Conservation (phyloP, 2,329 filamentous ascomycete species). For the Neodidymelliopsis sp. region DNA sequence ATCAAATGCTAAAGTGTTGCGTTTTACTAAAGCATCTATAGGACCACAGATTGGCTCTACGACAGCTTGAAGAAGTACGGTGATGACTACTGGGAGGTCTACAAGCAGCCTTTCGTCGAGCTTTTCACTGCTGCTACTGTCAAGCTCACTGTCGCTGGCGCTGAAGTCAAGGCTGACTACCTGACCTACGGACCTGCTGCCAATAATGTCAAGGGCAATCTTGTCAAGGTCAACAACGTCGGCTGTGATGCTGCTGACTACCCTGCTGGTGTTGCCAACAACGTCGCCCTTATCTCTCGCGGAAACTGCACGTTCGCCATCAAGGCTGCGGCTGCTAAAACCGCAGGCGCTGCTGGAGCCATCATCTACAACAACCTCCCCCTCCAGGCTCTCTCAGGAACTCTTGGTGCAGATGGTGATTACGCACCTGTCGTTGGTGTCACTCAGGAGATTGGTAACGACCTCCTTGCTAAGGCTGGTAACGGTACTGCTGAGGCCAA, state of each 20-base stretch:
- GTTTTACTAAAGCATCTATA: neutral
- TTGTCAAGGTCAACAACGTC: constrained; percentile 67
- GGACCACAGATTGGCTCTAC: constrained; percentile 40
- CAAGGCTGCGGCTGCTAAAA: constrained; percentile 72
- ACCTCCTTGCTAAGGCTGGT: constrained; percentile 62
- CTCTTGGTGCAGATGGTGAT: constrained; percentile 63
- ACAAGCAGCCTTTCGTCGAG: constrained; percentile 46
- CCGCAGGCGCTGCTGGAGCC: constrained; percentile 71
- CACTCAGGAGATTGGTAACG: constrained; percentile 64
- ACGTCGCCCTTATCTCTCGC: constrained; percentile 72
- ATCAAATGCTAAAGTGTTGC: too few species aligned
- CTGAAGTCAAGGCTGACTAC: constrained; percentile 35
- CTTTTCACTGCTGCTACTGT: constrained; percentile 43
- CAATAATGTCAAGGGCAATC: constrained; percentile 61
- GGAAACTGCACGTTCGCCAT: constrained; percentile 72
- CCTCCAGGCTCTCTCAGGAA: constrained; percentile 66
- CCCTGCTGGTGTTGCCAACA: constrained; percentile 62
- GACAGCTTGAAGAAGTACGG: constrained; percentile 39
- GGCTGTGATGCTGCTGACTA: constrained; percentile 71
- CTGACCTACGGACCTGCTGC: constrained; percentile 70
- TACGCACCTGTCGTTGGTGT: constrained; percentile 75
- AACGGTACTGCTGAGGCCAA: constrained; percentile 45
- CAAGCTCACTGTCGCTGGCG: constrained; percentile 33
- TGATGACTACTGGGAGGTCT: constrained; percentile 44
- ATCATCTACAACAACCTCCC: constrained; percentile 75